A percentile compares a stretch with the other conserved stretches of the same genome.
phyloP scores from a whole-genome alignment of 345 rosid species.

The Salix viminalis region DNA sequence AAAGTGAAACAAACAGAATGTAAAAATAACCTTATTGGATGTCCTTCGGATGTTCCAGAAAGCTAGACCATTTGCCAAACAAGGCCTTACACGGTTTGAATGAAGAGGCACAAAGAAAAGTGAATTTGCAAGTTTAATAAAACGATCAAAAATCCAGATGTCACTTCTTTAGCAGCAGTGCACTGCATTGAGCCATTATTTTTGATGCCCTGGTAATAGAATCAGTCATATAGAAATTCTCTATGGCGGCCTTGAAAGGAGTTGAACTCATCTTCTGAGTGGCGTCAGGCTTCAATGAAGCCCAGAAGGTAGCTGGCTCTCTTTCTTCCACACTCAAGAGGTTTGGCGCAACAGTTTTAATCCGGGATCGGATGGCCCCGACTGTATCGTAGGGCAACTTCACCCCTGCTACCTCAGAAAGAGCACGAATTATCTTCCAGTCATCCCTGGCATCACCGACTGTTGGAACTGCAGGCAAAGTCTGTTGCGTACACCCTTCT shows the following conservation, averaged over 20 bases:
- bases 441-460: constrained; percentile 98
- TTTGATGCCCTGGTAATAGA: constrained; percentile 94
- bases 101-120: constrained; percentile 6
- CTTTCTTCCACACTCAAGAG: constrained; percentile 67
- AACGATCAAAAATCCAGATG: constrained; percentile 18
- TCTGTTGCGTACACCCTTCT: constrained; percentile 83
- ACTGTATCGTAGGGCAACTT: constrained; percentile 70
- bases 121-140: constrained; percentile 28
- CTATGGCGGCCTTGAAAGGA: constrained; percentile 54
- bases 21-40: constrained; percentile 30
- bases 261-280: constrained; percentile 41
- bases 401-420: constrained; percentile 80
- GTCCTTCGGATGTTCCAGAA: constrained; percentile 16
- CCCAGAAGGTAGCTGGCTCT: constrained; percentile 67
- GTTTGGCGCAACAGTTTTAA: constrained; percentile 82
- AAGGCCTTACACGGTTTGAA: constrained; percentile 10
- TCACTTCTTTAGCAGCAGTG: constrained; percentile 72
- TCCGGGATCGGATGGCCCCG: constrained; percentile 61
- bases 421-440: constrained; percentile 92
- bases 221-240: constrained; percentile 94
- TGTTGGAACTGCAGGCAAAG: constrained; percentile 93
- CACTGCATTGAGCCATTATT: constrained; percentile 97
- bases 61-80: constrained; percentile 8
- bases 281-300: constrained; percentile 54
- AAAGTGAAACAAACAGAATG: constrained; percentile 21